Percentiles rank a stretch among this genome's conserved stretches.
Conservation (phyloP, 192 early-diverging fungal genomes). For the Lunasporangiospora selenospora region DNA sequence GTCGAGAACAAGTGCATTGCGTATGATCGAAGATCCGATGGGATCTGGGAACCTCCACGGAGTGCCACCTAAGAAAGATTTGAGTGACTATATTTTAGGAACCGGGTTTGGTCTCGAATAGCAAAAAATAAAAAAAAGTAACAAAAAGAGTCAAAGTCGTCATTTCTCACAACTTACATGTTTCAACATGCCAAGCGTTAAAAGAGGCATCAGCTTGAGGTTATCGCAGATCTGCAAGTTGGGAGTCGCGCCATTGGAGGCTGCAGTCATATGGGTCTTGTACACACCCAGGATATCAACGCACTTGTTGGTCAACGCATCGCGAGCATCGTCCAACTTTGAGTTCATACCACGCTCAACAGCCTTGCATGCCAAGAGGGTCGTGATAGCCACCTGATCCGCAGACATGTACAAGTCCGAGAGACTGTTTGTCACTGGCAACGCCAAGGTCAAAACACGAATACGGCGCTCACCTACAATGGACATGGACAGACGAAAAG, state of each 20-base stretch:
- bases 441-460: slow-evolving; percentile 86
- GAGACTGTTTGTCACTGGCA: slow-evolving; percentile 86
- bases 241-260: slow-evolving; percentile 73
- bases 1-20: slow-evolving; percentile 83
- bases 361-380: slow-evolving; percentile 87
- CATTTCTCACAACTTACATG: slow-evolving; percentile 79
- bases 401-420: slow-evolving; percentile 83
- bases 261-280: slow-evolving; percentile 79
- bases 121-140: slow-evolving; percentile 1
- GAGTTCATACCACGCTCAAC: slow-evolving; percentile 86
- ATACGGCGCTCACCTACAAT: slow-evolving; percentile 83
- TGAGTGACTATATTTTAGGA: neutral
- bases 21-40: slow-evolving; percentile 82
- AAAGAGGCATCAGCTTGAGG: slow-evolving; percentile 83
- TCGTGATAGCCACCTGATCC: slow-evolving; percentile 85
- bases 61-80: slow-evolving; percentile 54
- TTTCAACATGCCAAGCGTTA: slow-evolving; percentile 85
- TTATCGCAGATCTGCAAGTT: slow-evolving; percentile 87
- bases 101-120: neutral
- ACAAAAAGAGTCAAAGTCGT: too few species aligned
- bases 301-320: slow-evolving; percentile 86
- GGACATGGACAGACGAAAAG: slow-evolving; percentile 18
- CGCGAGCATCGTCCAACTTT: slow-evolving; percentile 93
- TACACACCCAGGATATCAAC: slow-evolving; percentile 91
- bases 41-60: slow-evolving; percentile 69